These are phyloP conservation scores for Puya raimondii DNA, from an alignment of 176 grass and related monocot genomes.

Conservation along the genomic window DNA sequence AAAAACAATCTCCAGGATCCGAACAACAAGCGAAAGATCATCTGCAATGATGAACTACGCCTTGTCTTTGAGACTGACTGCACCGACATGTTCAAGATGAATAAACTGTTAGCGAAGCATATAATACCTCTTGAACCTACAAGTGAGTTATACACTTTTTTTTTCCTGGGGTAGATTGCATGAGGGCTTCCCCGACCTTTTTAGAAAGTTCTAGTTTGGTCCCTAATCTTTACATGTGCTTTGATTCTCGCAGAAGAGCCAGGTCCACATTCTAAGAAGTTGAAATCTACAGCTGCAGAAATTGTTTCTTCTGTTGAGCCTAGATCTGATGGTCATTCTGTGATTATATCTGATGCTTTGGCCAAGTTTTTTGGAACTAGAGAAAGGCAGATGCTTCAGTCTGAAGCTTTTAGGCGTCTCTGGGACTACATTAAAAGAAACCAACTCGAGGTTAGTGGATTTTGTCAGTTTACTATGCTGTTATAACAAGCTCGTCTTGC, in stretches of 20 bases:
- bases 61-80: slow-evolving; percentile 86
- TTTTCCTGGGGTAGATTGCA: too few species aligned
- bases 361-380: slow-evolving; percentile 68
- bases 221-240: slow-evolving; percentile 7
- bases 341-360: slow-evolving; percentile 69
- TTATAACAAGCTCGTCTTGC: too few species aligned
- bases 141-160: slow-evolving; percentile 22
- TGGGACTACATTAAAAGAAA: slow-evolving; percentile 97
- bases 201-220: too few species aligned
- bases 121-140: slow-evolving; percentile 52
- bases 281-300: slow-evolving; percentile 36
- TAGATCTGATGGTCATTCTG: slow-evolving; percentile 32
- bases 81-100: slow-evolving; percentile 97
- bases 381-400: slow-evolving; percentile 72
- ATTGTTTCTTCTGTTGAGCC: slow-evolving; percentile 31
- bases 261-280: slow-evolving; percentile 48
- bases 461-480: too few species aligned
- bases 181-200: too few species aligned
- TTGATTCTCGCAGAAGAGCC: slow-evolving; percentile 54
- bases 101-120: slow-evolving; percentile 83
- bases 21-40: slow-evolving; percentile 93
- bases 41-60: slow-evolving; percentile 83
- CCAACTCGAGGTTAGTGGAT: slow-evolving; percentile 64
- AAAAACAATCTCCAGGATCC: slow-evolving; percentile 88
- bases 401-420: slow-evolving; percentile 62